These are phyloP conservation scores for Pisolithus tinctorius DNA, from an alignment of 768 basidiomycete species.

Conservation along the genomic window DNA sequence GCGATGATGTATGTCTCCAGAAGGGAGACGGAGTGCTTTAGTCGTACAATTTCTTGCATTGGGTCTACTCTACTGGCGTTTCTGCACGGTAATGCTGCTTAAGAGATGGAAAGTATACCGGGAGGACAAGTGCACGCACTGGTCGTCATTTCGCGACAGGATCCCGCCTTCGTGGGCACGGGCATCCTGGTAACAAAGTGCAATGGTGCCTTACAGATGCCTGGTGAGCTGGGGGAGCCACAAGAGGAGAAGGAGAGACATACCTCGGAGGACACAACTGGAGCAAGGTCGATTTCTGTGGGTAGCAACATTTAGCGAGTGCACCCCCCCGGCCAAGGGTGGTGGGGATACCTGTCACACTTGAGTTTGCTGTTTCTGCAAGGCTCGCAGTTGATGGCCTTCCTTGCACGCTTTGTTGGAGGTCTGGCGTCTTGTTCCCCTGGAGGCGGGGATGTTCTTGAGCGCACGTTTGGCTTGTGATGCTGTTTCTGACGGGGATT, in stretches of 20 bases:
- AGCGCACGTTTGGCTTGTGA: conserved; percentile 33
- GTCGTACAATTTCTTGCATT: conserved; percentile 34
- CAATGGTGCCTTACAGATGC: conserved; percentile 56
- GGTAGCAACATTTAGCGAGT: not conserved
- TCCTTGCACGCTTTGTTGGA: conserved; percentile 76
- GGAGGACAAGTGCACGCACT: conserved; percentile 11
- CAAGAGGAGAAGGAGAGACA: not conserved
- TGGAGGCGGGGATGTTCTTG: conserved; percentile 41
- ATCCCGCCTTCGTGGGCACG: conserved; percentile 54
- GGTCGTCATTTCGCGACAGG: conserved; percentile 53
- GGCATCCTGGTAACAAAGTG: conserved; percentile 74
- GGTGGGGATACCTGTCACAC: conserved; percentile 65
- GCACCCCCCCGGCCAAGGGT: not conserved
- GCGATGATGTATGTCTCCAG: conserved; percentile 30
- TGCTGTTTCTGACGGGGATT: conserved; percentile 16
- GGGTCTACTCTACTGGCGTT: conserved; percentile 32
- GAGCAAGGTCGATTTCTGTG: conserved; percentile 81
- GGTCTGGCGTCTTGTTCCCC: conserved; percentile 54
- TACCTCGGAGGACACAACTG: conserved; percentile 77
- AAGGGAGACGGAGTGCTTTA: conserved; percentile 35
- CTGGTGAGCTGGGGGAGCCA: conserved; percentile 8
- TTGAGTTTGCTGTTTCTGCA: conserved; percentile 85
- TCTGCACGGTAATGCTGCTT: conserved; percentile 7
- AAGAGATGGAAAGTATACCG: conserved; percentile 36
- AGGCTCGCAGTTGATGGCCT: conserved; percentile 86